Evolutionary conservation across 176 grass and related monocot species (phyloP), one percentile per base, ranked within the genome.

Genomic region (Aechmea fasciata): DNA sequence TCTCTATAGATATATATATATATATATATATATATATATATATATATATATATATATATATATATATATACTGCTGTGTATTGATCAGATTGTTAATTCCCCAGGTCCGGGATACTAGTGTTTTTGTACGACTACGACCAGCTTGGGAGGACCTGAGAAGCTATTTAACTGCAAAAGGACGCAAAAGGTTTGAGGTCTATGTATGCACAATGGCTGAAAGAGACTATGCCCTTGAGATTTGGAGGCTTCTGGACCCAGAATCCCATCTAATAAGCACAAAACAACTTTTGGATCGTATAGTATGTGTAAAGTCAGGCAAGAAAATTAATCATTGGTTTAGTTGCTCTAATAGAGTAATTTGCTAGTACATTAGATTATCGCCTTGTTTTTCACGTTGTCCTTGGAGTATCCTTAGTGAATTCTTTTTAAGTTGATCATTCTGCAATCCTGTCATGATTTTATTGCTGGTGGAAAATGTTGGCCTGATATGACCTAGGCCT

Each of bases 191-290:
- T 78, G 95, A 99, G 80, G 95, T 99, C 14, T 99, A 82, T 83
- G 90, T 99, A 20, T 99, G 95, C 63, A 99, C 95, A 49, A 99
- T 99, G 95, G 87, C 95, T 66, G 90, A 86, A 75, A 85, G 95
- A 82, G 90, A 99, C 68, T 99, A 99, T 78, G 95, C 95, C 70
- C 71, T 99, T 77, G 95, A 99, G 75, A 99, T 99, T 63, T 99
- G 95, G 95, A 90, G 95, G 50, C 95, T 93, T 88, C 95, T 99
- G 67, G 95, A 99, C 72, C 95, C 90, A 54, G 89, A 88, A 81
- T 75, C 80, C 28, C 81, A 77, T 53, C 88, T 99, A 70, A 94
- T 99, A 64, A 88, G 70, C 76, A 63, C 75, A 13, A 80, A 85
- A 47, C 83, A 99, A 50, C 78, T 93, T 69, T 74, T 79, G 69